Evolutionary conservation across 2,329 filamentous ascomycete species (phyloP).

Genomic region (Fusarium sp.): DNA sequence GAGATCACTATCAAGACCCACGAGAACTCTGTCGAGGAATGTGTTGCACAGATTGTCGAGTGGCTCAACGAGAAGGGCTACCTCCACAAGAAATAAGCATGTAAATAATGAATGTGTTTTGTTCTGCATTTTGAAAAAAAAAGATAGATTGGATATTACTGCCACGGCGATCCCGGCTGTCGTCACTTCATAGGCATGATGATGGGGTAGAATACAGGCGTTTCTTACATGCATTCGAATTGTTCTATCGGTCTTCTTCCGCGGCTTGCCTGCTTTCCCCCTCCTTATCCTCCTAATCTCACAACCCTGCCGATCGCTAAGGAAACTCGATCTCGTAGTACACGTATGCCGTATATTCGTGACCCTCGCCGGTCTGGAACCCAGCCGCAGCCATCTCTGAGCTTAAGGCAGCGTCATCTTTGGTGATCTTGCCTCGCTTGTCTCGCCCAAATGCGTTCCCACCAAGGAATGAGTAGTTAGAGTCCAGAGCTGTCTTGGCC

Average conservation of each 20-base stretch:
- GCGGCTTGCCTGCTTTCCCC: constrained; percentile 1
- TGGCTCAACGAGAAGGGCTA: constrained; percentile 79
- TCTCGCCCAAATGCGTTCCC: constrained; percentile 95
- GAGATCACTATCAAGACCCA: constrained; percentile 91
- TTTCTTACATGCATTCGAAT: constrained; percentile 45
- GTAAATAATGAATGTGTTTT: constrained; percentile 29
- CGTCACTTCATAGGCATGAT: constrained; percentile 41
- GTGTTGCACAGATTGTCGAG: constrained; percentile 84
- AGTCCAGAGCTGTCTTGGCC: constrained; percentile 82
- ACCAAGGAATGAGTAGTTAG: constrained; percentile 89
- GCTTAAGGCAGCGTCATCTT: constrained; percentile 84
- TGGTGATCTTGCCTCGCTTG: constrained; percentile 91
- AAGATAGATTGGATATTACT: constrained; percentile 49
- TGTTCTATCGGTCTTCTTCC: constrained; percentile 28
- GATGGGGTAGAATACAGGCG: constrained; percentile 50
- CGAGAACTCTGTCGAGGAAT: constrained; percentile 87
- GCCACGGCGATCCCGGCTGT: constrained; percentile 42
- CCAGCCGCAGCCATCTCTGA: constrained; percentile 87
- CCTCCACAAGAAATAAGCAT: constrained; percentile 49
- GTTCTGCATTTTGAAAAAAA: constrained; percentile 36
- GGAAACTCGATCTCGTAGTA: constrained; percentile 94
- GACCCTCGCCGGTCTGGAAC: constrained; percentile 74
- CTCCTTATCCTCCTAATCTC: constrained; percentile 3
- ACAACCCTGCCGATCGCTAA: constrained; percentile 35
- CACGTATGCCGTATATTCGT: constrained; percentile 95